Conservation (phyloP, 495 filamentous ascomycete species). For the Staphylotrichum tortipilum region DNA sequence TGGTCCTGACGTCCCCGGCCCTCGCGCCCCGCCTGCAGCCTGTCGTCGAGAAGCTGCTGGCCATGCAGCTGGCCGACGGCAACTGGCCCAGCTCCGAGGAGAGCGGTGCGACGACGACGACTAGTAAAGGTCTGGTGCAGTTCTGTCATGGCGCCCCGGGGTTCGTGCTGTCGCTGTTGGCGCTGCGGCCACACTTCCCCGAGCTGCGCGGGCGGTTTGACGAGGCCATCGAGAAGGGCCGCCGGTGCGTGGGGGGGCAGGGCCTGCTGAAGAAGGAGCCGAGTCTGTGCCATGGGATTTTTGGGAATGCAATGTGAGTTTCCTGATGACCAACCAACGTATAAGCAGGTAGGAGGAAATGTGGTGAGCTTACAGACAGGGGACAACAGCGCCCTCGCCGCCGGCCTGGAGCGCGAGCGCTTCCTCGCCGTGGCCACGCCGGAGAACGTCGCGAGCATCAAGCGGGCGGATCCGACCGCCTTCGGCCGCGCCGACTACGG, state of each 20-base stretch:
- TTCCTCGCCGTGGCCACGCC: conserved; percentile 46
- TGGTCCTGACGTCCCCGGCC: conserved; percentile 42
- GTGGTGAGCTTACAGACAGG: neutral
- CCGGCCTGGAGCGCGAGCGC: conserved; percentile 28
- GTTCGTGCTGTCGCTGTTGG: conserved; percentile 44
- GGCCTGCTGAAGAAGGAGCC: conserved; percentile 55
- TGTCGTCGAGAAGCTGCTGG: conserved; percentile 38
- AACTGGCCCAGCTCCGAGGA: conserved; percentile 36
- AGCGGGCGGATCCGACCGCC: conserved; percentile 27
- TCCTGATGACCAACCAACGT: too few species aligned
- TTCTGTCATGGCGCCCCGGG: conserved; percentile 62
- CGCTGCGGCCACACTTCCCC: conserved; percentile 44
- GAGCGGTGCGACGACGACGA: neutral
- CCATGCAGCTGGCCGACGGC: conserved; percentile 30
- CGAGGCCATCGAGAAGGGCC: conserved; percentile 34
- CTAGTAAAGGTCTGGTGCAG: conserved; percentile 44
- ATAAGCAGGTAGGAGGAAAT: too few species aligned
- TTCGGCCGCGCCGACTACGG: conserved; percentile 27
- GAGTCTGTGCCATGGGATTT: conserved; percentile 56
- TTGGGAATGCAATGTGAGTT: conserved; percentile 49
- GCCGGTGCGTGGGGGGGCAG: conserved; percentile 39
- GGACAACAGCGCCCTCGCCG: conserved; percentile 20
- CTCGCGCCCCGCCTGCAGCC: conserved; percentile 31
- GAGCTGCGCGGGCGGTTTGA: conserved; percentile 38
- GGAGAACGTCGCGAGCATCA: conserved; percentile 41